phyloP scores from a whole-genome alignment of 164 flowering plant species.

The Stephania japonica region DNA sequence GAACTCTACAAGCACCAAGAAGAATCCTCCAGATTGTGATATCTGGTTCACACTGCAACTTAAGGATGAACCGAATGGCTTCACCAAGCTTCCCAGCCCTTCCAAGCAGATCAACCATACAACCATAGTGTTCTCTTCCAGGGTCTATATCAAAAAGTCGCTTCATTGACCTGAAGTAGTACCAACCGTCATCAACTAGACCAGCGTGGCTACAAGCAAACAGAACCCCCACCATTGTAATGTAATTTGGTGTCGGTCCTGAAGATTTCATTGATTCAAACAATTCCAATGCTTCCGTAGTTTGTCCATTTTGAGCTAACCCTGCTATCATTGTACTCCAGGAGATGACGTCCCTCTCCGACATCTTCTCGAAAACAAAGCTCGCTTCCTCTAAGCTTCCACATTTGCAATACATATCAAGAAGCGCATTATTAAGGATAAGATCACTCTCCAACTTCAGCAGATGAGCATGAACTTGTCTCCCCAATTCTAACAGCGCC shows the following conservation, averaged over 20 bases:
- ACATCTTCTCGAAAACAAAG: constrained; percentile 42
- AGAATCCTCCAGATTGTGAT: constrained; percentile 70
- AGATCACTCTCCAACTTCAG: constrained; percentile 60
- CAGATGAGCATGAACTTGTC: constrained; percentile 79
- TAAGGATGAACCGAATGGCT: too few species aligned
- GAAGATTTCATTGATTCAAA: constrained; percentile 59
- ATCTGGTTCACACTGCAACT: too few species aligned
- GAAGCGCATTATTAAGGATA: constrained; percentile 71
- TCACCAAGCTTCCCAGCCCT: constrained; percentile 79
- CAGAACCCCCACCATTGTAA: constrained; percentile 67
- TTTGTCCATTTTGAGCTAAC: constrained; percentile 79
- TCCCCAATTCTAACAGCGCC: constrained; percentile 64
- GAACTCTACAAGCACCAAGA: constrained; percentile 76
- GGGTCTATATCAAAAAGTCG: constrained; percentile 54
- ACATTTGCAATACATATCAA: constrained; percentile 95
- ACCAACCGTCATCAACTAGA: constrained; percentile 57
- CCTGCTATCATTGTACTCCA: constrained; percentile 96
- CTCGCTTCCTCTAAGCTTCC: constrained; percentile 80
- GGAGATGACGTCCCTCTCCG: constrained; percentile 64
- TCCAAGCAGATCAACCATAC: constrained; percentile 86
- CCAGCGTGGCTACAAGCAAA: constrained; percentile 98
- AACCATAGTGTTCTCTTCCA: constrained; percentile 79
- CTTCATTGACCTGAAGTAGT: constrained; percentile 65
- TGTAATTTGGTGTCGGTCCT: constrained; percentile 54
- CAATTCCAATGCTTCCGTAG: constrained; percentile 48